These are phyloP conservation scores for Claviceps sp. DNA, from an alignment of 2,329 filamentous ascomycete species.

Conservation along the genomic window DNA sequence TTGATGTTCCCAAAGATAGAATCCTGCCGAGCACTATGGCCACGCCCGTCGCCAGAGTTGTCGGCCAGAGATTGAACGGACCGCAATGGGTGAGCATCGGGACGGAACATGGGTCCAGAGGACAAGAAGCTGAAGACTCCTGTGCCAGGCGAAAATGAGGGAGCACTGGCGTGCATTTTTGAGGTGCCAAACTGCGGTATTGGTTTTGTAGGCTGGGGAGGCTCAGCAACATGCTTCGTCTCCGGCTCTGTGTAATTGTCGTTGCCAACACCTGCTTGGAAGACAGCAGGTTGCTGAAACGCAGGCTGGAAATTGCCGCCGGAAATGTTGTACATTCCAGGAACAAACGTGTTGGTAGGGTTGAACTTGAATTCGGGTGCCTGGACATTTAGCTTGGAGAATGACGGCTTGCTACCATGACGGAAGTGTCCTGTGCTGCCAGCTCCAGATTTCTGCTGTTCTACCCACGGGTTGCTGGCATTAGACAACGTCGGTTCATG, in stretches of 20 bases:
- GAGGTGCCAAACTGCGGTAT: conserved; percentile 21
- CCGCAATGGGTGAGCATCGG: conserved; percentile 65
- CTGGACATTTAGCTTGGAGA: conserved; percentile 74
- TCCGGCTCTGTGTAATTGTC: neutral
- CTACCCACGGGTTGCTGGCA: conserved; percentile 50
- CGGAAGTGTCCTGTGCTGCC: conserved; percentile 27
- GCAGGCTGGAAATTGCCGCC: conserved; percentile 33
- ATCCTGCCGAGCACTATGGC: conserved; percentile 27
- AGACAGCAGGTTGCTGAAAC: conserved; percentile 28
- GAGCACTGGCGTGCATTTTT: conserved; percentile 56
- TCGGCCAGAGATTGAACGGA: conserved; percentile 36
- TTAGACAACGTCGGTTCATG: conserved; percentile 44
- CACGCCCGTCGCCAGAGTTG: conserved; percentile 33
- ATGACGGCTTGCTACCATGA: conserved; percentile 55
- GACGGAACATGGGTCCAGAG: conserved; percentile 55
- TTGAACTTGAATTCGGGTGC: conserved; percentile 82
- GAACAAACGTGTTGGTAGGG: conserved; percentile 37
- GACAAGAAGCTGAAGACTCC: conserved; percentile 57
- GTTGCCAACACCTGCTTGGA: conserved; percentile 23
- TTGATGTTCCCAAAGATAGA: conserved; percentile 61
- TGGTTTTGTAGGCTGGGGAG: conserved; percentile 10
- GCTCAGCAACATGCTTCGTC: neutral
- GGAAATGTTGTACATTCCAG: conserved; percentile 35
- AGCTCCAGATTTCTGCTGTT: conserved; percentile 31
- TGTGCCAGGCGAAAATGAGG: conserved; percentile 55